Conservation (phyloP, 495 filamentous ascomycete genomes). For the Talaromyces trachyspermus region DNA sequence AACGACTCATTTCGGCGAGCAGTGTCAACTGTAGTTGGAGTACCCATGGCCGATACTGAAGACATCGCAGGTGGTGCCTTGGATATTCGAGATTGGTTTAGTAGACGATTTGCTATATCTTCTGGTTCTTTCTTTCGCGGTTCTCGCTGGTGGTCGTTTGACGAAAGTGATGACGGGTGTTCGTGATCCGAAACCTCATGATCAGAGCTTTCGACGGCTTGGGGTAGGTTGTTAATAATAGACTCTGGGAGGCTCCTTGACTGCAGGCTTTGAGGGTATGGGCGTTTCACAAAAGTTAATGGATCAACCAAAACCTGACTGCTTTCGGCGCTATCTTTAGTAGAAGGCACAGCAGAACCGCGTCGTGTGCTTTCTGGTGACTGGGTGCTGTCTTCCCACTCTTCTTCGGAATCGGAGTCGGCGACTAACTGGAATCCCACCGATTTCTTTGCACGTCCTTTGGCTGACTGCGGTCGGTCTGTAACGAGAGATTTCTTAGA, state of each 20-base stretch:
- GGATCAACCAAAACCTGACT: conserved; percentile 35
- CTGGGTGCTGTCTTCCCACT: conserved; percentile 47
- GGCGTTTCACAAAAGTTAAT: conserved; percentile 40
- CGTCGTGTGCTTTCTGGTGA: conserved; percentile 42
- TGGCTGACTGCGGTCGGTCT: conserved; percentile 30
- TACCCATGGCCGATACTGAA: conserved; percentile 40
- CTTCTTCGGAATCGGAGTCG: conserved; percentile 38
- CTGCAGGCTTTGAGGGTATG: conserved; percentile 37
- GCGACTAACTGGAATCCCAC: conserved; percentile 38
- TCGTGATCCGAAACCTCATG: conserved; percentile 18
- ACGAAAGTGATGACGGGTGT: conserved; percentile 6
- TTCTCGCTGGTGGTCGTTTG: conserved; percentile 8
- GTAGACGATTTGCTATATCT: conserved; percentile 33
- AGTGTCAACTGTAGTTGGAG: conserved; percentile 24
- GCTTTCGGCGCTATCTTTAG: conserved; percentile 35
- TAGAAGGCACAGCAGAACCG: conserved; percentile 33
- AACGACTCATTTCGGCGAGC: conserved; percentile 32
- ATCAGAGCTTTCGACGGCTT: conserved; percentile 14
- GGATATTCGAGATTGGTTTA: conserved; percentile 34
- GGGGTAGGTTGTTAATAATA: conserved; percentile 19
- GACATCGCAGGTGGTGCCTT: conserved; percentile 44
- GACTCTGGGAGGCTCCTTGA: conserved; percentile 41
- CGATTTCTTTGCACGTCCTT: conserved; percentile 33
- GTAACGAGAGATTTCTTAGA: conserved; percentile 33
- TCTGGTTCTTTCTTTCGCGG: conserved; percentile 21